Evolutionary conservation across 371 early-diverging fungal genomes (phyloP), one percentile per base, ranked within the genome.

Genomic region (Apophysomyces trapeziformis): DNA sequence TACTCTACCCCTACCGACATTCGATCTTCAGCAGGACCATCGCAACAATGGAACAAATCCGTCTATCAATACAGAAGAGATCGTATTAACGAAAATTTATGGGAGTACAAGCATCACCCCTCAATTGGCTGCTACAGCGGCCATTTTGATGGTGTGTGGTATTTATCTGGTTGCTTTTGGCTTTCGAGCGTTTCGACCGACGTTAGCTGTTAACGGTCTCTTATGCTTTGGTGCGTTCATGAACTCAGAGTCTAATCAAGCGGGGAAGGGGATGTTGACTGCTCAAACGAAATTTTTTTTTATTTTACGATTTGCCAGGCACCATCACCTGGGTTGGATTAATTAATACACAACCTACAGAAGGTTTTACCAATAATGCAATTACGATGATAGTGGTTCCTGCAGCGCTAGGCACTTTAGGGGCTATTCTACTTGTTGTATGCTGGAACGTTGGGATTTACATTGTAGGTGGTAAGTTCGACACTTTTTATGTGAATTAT

Each of bases 151-250:
- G 39, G 69, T 67, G 5, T 44, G 69, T 2, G 77, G 75, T 14
- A 38, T 77, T 2, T 79, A 71, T 58, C 68, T 79, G 36, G 57
- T 69, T 45, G 41, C 60, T 4, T 62, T 73, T 38, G 80, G 80
- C 7, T 71, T 73, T 36, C 69, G 75, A 16, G 43, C 67, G 11
- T 70, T 68, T 12, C 72, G 71, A 41, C 36, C 61, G 8, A 79
- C 75, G 43, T 37, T 73, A 7, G 66, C 60, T 41, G 61, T 77
- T 37, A 68, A 56, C 47, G 80, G 80, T 38, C 68, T 79, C 13
- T 58, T 79, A 8, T 71, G 75, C 14, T 69, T 77, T 50, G 77
- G 77, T 69, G 65, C 47, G 45, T n/a, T 26, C 32, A 26, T 26
- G 32, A 26, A 26, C 32, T 26, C 3, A 26, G 32, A 2, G 32